A percentile compares a stretch with the other conserved stretches of the same genome.
Conservation (phyloP, 2,329 filamentous ascomycete species). For the Penicillium hordei region DNA sequence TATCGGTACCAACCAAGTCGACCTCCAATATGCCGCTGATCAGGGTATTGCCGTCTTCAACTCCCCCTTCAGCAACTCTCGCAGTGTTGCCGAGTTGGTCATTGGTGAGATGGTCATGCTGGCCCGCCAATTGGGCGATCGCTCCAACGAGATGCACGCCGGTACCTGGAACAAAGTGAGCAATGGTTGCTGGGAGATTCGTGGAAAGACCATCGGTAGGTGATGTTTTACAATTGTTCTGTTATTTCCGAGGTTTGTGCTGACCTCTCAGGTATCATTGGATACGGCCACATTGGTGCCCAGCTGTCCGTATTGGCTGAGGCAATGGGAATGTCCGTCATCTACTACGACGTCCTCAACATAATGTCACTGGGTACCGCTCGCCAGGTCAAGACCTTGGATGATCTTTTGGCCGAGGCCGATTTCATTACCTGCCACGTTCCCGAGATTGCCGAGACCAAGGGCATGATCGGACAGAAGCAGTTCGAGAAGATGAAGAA, state of each 20-base stretch:
- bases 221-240: conserved; percentile 6
- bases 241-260: not conserved
- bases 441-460: conserved; percentile 88
- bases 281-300: conserved; percentile 95
- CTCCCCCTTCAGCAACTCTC: conserved; percentile 96
- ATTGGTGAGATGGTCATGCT: conserved; percentile 91
- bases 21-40: conserved; percentile 47
- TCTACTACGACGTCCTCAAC: conserved; percentile 94
- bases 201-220: conserved; percentile 88
- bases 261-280: conserved; percentile 69
- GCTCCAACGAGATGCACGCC: conserved; percentile 88
- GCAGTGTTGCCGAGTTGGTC: conserved; percentile 93
- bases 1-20: conserved; percentile 75
- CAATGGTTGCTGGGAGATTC: conserved; percentile 94
- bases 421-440: conserved; percentile 97
- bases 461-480: conserved; percentile 78
- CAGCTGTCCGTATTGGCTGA: conserved; percentile 94
- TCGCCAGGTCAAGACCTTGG: conserved; percentile 74
- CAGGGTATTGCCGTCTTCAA: conserved; percentile 93
- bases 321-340: conserved; percentile 96
- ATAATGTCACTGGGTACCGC: conserved; percentile 92
- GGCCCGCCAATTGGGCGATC: conserved; percentile 88
- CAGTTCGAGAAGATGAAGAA: conserved; percentile 88
- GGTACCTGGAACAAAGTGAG: conserved; percentile 99
- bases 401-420: conserved; percentile 71